These are phyloP conservation scores for Micractinium sp. DNA, from an alignment of 139 green algal genomes.

Conservation along the genomic window DNA sequence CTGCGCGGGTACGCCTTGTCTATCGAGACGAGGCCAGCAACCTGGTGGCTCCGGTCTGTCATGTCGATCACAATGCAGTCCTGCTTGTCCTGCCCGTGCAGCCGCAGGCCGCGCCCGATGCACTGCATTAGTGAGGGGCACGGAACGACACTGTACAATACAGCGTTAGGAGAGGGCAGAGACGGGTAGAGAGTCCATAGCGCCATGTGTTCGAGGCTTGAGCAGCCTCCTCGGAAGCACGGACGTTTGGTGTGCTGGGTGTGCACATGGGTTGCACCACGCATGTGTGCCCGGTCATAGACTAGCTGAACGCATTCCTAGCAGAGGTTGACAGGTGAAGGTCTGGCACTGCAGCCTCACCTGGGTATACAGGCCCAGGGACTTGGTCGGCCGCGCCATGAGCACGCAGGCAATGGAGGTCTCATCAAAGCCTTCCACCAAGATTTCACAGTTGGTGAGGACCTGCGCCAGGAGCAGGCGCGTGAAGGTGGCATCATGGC, in stretches of 20 bases:
- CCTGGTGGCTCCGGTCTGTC: constrained; percentile 5
- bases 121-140: constrained; percentile 19
- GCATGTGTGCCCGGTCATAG: too few relatives aligned
- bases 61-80: constrained; percentile 37
- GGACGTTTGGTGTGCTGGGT: not conserved
- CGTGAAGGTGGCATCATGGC: too few relatives aligned
- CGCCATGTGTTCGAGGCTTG: not conserved
- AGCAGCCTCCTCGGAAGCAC: not conserved
- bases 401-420: constrained; percentile 16
- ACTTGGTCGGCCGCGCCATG: constrained; percentile 40
- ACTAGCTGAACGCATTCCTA: too few relatives aligned
- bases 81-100: constrained; percentile 1
- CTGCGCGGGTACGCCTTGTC: not conserved
- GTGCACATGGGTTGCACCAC: too few relatives aligned
- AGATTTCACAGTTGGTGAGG: constrained; percentile 29
- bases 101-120: constrained; percentile 41
- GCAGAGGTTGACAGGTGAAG: too few relatives aligned
- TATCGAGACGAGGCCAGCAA: not conserved
- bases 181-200: not conserved
- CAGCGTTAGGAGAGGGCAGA: too few relatives aligned
- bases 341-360: not conserved
- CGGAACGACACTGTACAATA: too few relatives aligned
- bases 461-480: not conserved
- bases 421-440: constrained; percentile 40
- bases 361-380: constrained; percentile 38